Evolutionary conservation across 768 basidiomycete genomes (phyloP).

Genomic region (Boletus insuetus): DNA sequence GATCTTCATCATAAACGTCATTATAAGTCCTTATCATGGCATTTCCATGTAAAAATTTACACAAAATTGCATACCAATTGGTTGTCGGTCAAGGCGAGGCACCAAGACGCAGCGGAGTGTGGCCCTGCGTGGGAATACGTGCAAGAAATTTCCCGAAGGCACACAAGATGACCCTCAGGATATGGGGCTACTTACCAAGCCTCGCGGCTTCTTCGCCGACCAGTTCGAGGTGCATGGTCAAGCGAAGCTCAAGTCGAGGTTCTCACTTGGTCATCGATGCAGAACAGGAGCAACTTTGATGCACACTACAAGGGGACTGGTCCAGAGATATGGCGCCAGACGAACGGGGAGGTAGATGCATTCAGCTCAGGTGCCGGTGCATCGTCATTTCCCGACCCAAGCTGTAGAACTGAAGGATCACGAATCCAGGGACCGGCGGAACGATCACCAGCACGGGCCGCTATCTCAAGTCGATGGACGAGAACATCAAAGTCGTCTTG

Average conservation of each 20-base stretch:
- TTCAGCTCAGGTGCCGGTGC: slow-evolving; percentile 89
- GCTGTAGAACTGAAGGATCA: background rate
- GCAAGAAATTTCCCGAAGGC: slow-evolving; percentile 26
- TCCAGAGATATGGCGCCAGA: slow-evolving; percentile 94
- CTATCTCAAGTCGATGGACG: no score
- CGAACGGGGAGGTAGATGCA: slow-evolving; percentile 74
- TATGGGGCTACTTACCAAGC: slow-evolving; percentile 46
- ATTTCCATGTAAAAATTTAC: no score
- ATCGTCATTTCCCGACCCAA: background rate
- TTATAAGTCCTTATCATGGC: no score
- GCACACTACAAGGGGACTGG: slow-evolving; percentile 91
- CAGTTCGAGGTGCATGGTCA: slow-evolving; percentile 72
- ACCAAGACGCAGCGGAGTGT: no score
- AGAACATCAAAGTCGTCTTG: no score
- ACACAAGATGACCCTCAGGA: slow-evolving; percentile 34
- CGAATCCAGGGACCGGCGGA: slow-evolving; percentile 81
- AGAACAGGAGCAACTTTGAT: slow-evolving; percentile 84
- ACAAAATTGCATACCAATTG: no score
- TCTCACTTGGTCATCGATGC: background rate
- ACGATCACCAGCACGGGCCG: slow-evolving; percentile 85
- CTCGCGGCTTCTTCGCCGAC: slow-evolving; percentile 90
- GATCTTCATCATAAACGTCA: no score
- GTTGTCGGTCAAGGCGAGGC: no score
- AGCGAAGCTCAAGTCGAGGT: background rate
- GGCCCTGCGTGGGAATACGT: no score